Evolutionary conservation across 768 basidiomycete genomes (phyloP).

Genomic region (Leucocoprinus birnbaumii): DNA sequence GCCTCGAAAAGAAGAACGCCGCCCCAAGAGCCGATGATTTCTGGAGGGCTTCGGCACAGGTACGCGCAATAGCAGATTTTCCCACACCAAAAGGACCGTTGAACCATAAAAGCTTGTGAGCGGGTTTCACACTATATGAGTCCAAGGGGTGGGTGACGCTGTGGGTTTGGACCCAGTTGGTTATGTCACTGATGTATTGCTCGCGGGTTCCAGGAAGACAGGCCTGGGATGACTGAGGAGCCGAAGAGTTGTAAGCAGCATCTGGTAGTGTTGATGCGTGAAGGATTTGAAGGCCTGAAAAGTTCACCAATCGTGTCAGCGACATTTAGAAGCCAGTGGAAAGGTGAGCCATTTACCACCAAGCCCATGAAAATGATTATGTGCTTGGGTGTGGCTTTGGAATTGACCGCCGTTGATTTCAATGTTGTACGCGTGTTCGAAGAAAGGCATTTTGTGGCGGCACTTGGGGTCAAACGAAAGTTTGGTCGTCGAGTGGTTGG

Average conservation of each 20-base stretch:
- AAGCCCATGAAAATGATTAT: background rate
- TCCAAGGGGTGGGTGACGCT: background rate
- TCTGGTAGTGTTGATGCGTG: background rate
- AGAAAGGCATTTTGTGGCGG: background rate
- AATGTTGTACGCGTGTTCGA: background rate
- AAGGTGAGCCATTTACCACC: background rate
- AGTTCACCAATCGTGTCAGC: too few relatives aligned
- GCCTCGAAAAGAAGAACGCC: slow-evolving; percentile 33
- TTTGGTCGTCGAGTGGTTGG: too few relatives aligned
- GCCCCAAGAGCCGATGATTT: slow-evolving; percentile 20
- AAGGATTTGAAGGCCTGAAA: slow-evolving; percentile 1
- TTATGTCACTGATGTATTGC: slow-evolving; percentile 3
- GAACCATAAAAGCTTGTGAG: slow-evolving; percentile 16
- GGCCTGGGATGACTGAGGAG: background rate
- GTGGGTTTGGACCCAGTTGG: background rate
- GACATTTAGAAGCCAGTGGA: background rate
- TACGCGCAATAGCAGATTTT: slow-evolving; percentile 24
- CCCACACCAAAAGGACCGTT: slow-evolving; percentile 24
- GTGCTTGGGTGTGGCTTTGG: background rate
- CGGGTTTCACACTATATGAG: background rate
- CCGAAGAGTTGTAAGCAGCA: slow-evolving; percentile 2
- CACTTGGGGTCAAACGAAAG: background rate
- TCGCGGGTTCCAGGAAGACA: slow-evolving; percentile 7
- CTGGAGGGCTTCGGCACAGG: slow-evolving; percentile 19
- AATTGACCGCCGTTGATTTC: background rate